Conservation (phyloP, 2,329 filamentous ascomycete species). For the Cladorrhinum sp. region DNA sequence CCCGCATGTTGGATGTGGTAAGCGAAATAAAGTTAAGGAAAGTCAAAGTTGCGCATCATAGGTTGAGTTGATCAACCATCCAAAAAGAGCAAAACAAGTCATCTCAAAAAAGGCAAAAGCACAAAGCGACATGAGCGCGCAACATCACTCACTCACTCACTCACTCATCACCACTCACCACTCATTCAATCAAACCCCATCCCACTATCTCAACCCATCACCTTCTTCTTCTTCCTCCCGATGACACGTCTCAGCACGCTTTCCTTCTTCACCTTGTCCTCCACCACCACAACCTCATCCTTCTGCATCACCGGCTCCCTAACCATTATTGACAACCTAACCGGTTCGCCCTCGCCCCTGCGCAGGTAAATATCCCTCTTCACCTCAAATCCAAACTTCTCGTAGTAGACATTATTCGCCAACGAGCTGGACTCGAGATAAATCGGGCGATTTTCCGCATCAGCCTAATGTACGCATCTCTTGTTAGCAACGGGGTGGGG, state of each 20-base stretch:
- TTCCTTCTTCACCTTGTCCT: background rate
- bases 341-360: conserved; percentile 50
- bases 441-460: conserved; percentile 62
- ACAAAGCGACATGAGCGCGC: background rate
- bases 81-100: background rate
- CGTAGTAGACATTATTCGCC: conserved; percentile 68
- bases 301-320: conserved; percentile 56
- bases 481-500: background rate
- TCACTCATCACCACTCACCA: background rate
- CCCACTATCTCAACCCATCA: conserved; percentile 4
- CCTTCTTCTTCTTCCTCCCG: conserved; percentile 9
- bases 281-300: background rate
- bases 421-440: conserved; percentile 77
- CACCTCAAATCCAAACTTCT: conserved; percentile 69
- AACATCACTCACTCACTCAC: too few relatives aligned
- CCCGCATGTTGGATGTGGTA: conserved; percentile 21
- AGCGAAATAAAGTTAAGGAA: background rate
- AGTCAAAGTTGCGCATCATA: background rate
- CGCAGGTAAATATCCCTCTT: conserved; percentile 61
- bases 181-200: background rate
- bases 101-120: background rate
- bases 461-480: too few relatives aligned
- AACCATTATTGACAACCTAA: conserved; percentile 77
- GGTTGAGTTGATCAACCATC: conserved; percentile 17
- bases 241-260: background rate